Conservation (phyloP, 2,329 filamentous ascomycete species). For the Pseudogymnoascus sp. region DNA sequence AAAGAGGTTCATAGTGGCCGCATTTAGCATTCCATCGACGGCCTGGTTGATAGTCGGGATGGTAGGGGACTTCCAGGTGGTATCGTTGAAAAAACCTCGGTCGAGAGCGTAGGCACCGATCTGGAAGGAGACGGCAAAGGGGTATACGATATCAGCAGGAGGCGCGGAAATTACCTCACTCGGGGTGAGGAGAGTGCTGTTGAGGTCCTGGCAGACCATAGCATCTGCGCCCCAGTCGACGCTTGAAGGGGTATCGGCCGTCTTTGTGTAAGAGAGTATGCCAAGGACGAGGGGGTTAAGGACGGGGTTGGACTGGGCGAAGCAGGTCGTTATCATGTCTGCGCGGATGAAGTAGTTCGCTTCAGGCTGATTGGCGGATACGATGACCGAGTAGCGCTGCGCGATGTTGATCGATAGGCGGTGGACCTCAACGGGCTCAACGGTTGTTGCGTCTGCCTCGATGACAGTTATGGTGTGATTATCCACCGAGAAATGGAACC, state of each 20-base stretch:
- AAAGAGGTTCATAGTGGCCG: conserved; percentile 8
- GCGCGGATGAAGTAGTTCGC: conserved; percentile 50
- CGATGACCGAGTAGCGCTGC: conserved; percentile 52
- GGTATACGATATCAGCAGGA: conserved; percentile 43
- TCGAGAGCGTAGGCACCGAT: conserved; percentile 50
- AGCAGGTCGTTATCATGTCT: conserved; percentile 34
- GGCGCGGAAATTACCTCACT: conserved; percentile 36
- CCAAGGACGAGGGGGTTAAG: conserved; percentile 25
- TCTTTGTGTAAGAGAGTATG: conserved; percentile 29
- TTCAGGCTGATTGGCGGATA: conserved; percentile 58
- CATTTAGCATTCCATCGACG: conserved; percentile 42
- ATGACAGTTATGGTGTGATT: conserved; percentile 56
- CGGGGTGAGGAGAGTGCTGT: conserved; percentile 37
- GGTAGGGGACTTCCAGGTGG: conserved; percentile 40
- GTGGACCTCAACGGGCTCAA: conserved; percentile 49
- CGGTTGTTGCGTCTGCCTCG: conserved; percentile 62
- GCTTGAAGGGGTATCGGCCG: conserved; percentile 24
- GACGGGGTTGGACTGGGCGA: conserved; percentile 40
- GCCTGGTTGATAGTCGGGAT: conserved; percentile 37
- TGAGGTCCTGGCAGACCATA: conserved; percentile 26
- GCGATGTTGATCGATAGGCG: conserved; percentile 60
- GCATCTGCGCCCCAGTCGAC: conserved; percentile 37
- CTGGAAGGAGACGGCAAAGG: conserved; percentile 49
- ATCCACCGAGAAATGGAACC: conserved; percentile 64
- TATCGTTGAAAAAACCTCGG: conserved; percentile 50